Base-by-base conservation (phyloP, 2,329 filamentous ascomycete genomes). In the Akanthomyces muscarius region DNA sequence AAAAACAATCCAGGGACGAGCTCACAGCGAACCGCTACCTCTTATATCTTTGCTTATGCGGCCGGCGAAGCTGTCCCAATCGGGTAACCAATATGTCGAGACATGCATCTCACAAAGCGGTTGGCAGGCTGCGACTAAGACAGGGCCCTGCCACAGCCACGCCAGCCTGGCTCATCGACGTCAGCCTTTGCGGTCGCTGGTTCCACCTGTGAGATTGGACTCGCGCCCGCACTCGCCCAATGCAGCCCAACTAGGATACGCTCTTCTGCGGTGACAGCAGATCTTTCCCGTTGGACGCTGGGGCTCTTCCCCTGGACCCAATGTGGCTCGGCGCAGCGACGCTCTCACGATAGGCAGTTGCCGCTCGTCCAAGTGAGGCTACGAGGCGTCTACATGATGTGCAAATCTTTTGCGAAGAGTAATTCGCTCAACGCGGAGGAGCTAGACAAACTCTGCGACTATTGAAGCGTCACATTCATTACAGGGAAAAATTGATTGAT, bases 181-280 rank as follows among this genome's bases (percentile, higher is more conserved):
- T 61, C 50, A 61, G 58, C 58, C 58, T 36, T 30, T 51, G 36
- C 36, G 33, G 18, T 44, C 23, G 38, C 59, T 4, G 28, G 50
- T 61, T 48, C 30, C 42, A 54, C 59, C 25, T 54, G 59, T 61
- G 51, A 62, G 52, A 62, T 50, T 56, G 38, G 59, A 38, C 42
- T 13, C 23, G 23, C n/a, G 41, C 41, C 30, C 23, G 42, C 28
- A 28, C 28, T 44, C 48, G 28, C 41, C 41, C 51, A 54, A 61
- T 48, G 11, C 25, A 50, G 18, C 41, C 58, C 57, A 36, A 52
- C 30, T 53, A 42, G 48, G 47, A 45, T 8, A 25, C 5, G 23
- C 16, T 33, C 38, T 4, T 48, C 4, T 44, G 16, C 41, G 13
- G 16, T 45, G 38, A 14, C 23, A 30, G 36, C 50, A 42, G 47